Evolutionary conservation across 208 protist genomes (phyloP), one percentile per base, ranked within the genome.

Genomic region (Balamuthia mandrillaris): DNA sequence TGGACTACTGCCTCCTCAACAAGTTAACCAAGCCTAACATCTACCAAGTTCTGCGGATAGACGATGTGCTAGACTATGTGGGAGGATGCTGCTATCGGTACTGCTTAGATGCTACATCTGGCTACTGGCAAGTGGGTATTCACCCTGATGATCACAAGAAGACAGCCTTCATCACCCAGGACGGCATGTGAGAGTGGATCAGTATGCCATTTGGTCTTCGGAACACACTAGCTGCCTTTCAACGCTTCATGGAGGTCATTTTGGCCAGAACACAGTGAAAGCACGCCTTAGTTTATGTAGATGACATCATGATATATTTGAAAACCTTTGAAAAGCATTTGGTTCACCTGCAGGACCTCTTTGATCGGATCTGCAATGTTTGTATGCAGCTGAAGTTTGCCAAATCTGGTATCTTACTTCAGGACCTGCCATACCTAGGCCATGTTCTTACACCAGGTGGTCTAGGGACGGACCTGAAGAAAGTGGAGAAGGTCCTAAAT

Each of bases 191-290:
- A 5, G 84, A 87, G 51, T 87, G 60, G 27, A 45, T 1, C 41
- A 31, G 35, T 5, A 72, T 87, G 56, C 84, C 81, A 0, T 81
- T 87, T 14, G 81, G 84, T 31, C 81, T 87, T 29, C 37, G 21
- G 2, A 87, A 87, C 45, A 54, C 84, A 0, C 84, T 52, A 0
- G 83, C 41, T 10, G 77, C 84, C 0, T 87, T 87, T 33, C 84
- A 87, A 33, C 1, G n/a, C 3, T 51, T 39, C 42, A 82, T 87
- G 68, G 75, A 86, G 39, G 58, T 14, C 12, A 39, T 87, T 37
- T 58, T 87, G 2, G 37, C 39, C 5, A n/a, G 74, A 0, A 18
- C 60, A 10, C 12, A 14, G 0, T 81, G 74, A 47, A 37, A n/a
- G 35, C 18, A 47, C 37, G 51, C 45, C 54, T 39, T 81, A 1